Conservation (phyloP, 768 basidiomycete species). For the Porphyrellus cyaneotinctus region DNA sequence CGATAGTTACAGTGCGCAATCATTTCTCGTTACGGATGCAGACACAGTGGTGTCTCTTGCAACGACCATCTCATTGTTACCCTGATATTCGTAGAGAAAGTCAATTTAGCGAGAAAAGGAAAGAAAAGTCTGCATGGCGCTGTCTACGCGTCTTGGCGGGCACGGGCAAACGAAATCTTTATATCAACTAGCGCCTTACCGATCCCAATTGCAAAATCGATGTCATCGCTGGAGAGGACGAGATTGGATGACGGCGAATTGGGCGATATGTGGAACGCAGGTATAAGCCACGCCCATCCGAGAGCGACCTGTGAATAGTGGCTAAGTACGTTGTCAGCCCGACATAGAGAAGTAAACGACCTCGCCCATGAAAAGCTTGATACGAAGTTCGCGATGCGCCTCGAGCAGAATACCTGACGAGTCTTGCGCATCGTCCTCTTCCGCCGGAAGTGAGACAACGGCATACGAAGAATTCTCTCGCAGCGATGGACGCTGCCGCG, state of each 20-base stretch:
- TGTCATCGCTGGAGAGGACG: slow-evolving; percentile 52
- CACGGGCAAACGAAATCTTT: slow-evolving; percentile 58
- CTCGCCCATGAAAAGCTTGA: slow-evolving; percentile 72
- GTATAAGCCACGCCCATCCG: slow-evolving; percentile 86
- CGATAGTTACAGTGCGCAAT: too few species aligned
- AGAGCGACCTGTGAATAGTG: slow-evolving; percentile 53
- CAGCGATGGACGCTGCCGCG: not conserved
- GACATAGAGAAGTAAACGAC: slow-evolving; percentile 32
- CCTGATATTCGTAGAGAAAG: too few species aligned
- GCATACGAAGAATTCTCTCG: slow-evolving; percentile 4
- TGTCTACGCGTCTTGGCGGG: slow-evolving; percentile 34
- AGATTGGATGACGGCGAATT: slow-evolving; percentile 37
- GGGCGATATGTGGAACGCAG: slow-evolving; percentile 72
- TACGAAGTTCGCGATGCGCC: slow-evolving; percentile 60
- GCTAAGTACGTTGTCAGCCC: not conserved
- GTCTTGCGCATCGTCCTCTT: slow-evolving; percentile 16
- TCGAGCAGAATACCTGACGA: slow-evolving; percentile 55
- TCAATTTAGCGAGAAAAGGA: too few species aligned
- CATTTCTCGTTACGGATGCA: too few species aligned
- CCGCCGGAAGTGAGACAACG: not conserved
- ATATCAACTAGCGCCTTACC: slow-evolving; percentile 66
- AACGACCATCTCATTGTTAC: too few species aligned
- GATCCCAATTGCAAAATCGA: slow-evolving; percentile 76
- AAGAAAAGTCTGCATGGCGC: too few species aligned
- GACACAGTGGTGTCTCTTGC: too few species aligned